Base-by-base conservation (phyloP, 441 rosid genomes). In the Mallotus japonicus region DNA sequence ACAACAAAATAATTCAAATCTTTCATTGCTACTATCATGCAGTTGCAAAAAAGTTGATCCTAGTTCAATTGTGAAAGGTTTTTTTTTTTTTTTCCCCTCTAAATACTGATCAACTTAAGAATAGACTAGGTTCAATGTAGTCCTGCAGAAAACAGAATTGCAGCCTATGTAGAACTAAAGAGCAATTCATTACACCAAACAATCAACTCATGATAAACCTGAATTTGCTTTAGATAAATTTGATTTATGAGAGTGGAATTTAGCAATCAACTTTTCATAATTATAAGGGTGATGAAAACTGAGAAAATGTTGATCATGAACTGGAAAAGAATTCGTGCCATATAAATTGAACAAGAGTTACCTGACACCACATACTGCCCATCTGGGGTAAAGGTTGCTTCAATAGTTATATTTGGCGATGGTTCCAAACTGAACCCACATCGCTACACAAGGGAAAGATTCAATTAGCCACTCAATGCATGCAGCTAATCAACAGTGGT, bases 331-430 rank as follows among this genome's bases (percentile, higher is more conserved):
- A 57, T 40, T 51, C 40, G 19, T 19, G 63, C 40, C 40, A 34
- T 34, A 34, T 22, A n/a, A 62, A 69, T 32, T 12, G 20, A 70
- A 34, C 55, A 67, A 57, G 60, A 72, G 62, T 24, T 56, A 95
- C 98, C 98, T 87, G 98, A 95, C 60, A 91, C 77, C 73, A 95
- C 88, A 67, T 95, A 95, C 73, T 92, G 92, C 75, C 99, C 97
- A 79, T 95, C 98, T n/a, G 99, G 99, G 22, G 99, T 88, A 81
- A 95, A 88, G 65, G 98, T 89, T 78, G 98, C 96, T 75, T 92
- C 97, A 67, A 90, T 85, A 6, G 87, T 83, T 66, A 88, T 78
- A 80, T 87, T 91, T 67, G 90, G 90, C 68, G 99, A 92, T 61
- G 94, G 87, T 84, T 95, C 98, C 84, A 95, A 82, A 78, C 89